phyloP scores from a whole-genome alignment of 345 rosid species.

The Eutrema yunnanense region DNA sequence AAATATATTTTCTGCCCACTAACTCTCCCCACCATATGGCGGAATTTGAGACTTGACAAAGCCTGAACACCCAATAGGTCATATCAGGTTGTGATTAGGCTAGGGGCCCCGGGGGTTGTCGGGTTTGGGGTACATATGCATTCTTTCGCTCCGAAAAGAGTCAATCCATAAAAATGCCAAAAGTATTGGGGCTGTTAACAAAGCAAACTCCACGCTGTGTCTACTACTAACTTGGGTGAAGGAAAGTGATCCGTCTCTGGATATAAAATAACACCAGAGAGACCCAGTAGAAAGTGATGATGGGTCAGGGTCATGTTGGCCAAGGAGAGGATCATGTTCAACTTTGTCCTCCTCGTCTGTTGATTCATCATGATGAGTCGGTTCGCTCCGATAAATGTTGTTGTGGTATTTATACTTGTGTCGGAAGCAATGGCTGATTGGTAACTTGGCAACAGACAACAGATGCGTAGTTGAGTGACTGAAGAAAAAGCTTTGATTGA shows the following conservation, averaged over 20 bases:
- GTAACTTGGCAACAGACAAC: not conserved
- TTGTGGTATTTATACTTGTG: slow-evolving; percentile 8
- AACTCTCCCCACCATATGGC: not conserved
- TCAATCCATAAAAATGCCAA: slow-evolving; percentile 1
- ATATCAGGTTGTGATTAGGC: not conserved
- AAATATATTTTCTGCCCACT: not conserved
- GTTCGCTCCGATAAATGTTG: not conserved
- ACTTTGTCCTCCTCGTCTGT: slow-evolving; percentile 5
- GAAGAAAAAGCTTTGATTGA: not conserved
- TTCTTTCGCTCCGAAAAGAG: slow-evolving; percentile 7
- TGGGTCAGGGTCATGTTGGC: not conserved
- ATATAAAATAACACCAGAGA: not conserved
- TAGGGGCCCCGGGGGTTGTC: not conserved
- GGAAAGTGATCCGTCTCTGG: not conserved
- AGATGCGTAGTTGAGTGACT: not conserved
- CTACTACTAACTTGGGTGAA: slow-evolving; percentile 1
- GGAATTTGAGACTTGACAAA: slow-evolving; percentile 2
- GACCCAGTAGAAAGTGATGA: not conserved
- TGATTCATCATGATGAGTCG: not conserved
- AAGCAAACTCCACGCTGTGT: not conserved
- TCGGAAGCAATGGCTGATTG: slow-evolving; percentile 9
- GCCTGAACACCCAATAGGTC: slow-evolving; percentile 7
- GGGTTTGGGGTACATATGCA: slow-evolving; percentile 9
- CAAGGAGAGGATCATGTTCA: not conserved
- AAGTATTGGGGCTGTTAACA: not conserved